phyloP scores from a whole-genome alignment of 805 yeast species.

The Candida endomychidarum region DNA sequence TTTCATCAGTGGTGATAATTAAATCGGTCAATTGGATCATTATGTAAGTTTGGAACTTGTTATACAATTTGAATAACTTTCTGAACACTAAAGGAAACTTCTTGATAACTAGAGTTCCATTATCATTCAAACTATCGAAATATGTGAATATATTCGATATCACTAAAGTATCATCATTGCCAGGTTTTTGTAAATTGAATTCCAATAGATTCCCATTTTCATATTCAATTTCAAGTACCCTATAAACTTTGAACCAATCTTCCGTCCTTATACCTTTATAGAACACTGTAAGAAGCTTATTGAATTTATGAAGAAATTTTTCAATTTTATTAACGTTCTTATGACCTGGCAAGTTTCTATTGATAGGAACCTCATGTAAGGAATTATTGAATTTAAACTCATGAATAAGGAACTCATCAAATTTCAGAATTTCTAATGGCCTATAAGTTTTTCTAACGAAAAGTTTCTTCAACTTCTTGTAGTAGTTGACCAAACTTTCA shows the following conservation, averaged over 20 bases:
- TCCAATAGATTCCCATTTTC: slow-evolving; percentile 59
- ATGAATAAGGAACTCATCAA: slow-evolving; percentile 38
- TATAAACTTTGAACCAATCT: slow-evolving; percentile 81
- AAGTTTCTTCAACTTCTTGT: slow-evolving; percentile 63
- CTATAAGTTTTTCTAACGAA: slow-evolving; percentile 71
- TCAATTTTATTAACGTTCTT: slow-evolving; percentile 52
- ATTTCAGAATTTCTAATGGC: slow-evolving; percentile 48
- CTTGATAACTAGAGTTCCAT: slow-evolving; percentile 32
- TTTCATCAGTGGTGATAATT: slow-evolving; percentile 52
- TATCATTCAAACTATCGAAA: slow-evolving; percentile 59
- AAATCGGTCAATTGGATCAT: slow-evolving; percentile 64
- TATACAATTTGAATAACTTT: slow-evolving; percentile 64
- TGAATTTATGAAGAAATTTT: slow-evolving; percentile 61
- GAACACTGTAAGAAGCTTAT: slow-evolving; percentile 56
- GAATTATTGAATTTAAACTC: slow-evolving; percentile 43
- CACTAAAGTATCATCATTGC: slow-evolving; percentile 54
- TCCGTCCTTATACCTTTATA: slow-evolving; percentile 56
- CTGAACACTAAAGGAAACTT: slow-evolving; percentile 70
- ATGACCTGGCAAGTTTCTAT: slow-evolving; percentile 46
- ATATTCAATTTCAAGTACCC: slow-evolving; percentile 68
- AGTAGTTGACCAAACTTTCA: slow-evolving; percentile 45
- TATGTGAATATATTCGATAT: slow-evolving; percentile 71
- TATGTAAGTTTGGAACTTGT: slow-evolving; percentile 63
- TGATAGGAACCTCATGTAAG: slow-evolving; percentile 47
- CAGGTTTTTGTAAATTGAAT: slow-evolving; percentile 43